Base-by-base conservation (phyloP, 208 protist species). In the Vickermania ingenoplastis region DNA sequence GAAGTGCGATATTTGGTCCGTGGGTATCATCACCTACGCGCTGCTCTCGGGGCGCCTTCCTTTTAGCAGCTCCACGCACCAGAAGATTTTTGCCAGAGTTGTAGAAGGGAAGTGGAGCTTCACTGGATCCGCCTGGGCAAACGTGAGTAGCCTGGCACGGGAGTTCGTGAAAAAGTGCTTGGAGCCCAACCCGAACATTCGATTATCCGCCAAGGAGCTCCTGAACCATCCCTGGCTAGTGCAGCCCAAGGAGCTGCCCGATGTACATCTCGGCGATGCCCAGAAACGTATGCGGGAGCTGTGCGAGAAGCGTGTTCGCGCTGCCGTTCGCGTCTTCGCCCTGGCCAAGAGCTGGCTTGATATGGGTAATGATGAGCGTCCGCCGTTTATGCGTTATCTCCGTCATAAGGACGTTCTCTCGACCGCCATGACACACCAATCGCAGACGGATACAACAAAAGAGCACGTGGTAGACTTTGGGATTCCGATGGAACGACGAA, bases 1-100 rank as follows among this genome's bases (percentile, higher is more conserved):
- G 21, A 89, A 89, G 67, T 88, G 83, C 59, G 85, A 92, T 57
- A 78, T 94, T 30, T 94, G 87, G 87, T 89, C 87, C 22, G 57
- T 94, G 2, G 87, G 87, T 7, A 83, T 94, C 61, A 87, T 94
- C 50, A 65, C 81, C 11, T 94, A 89, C 68, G 80, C 88, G 53
- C 56, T 94, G 55, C 71, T 91, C 1, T 80, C 71, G 60, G 87
- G 87, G 17, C 74, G 76, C 61, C 81, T 86, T 71, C 87, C 87
- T 2, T 91, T 93, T 63, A 67, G 73, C 61, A 80, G 77, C 31
- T 14, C 60, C 48, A 80, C 57, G 52, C 77, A 79, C 69, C 77
- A 79, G 61, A 69, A 86, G 30, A 93, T 71, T 25, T 93, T 90
- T 60, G 21, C 66, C 29, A 52, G 65, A 48, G 81, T 93, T 59